Evolutionary conservation across 2,329 filamentous ascomycete species (phyloP).

Genomic region (Xylariales sp.): DNA sequence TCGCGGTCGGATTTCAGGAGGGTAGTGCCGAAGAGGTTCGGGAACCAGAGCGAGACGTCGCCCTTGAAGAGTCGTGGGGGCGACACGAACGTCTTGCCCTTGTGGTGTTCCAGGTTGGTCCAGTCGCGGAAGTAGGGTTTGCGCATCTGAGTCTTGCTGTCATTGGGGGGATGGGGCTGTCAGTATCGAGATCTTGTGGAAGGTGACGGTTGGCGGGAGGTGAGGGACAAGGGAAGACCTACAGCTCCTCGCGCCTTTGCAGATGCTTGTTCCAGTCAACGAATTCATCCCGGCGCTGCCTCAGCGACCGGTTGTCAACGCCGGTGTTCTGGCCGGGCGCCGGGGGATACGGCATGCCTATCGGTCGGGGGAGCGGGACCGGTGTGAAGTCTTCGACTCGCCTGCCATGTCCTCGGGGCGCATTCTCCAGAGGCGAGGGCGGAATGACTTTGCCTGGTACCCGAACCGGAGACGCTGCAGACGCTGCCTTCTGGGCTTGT

Average conservation of each 20-base stretch:
- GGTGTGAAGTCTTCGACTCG: conserved; percentile 52
- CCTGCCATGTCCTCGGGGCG: conserved; percentile 56
- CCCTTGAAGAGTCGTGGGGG: conserved; percentile 79
- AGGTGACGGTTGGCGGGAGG: neutral
- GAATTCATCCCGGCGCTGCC: conserved; percentile 72
- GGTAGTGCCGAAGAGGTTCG: conserved; percentile 81
- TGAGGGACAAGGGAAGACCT: conserved; percentile 21
- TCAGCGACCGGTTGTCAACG: conserved; percentile 60
- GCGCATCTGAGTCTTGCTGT: conserved; percentile 67
- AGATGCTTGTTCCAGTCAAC: conserved; percentile 83
- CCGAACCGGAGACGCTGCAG: conserved; percentile 14
- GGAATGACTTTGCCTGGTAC: conserved; percentile 21
- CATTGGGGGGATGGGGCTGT: neutral
- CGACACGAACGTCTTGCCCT: conserved; percentile 88
- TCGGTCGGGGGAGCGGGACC: conserved; percentile 63
- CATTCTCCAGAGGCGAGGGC: conserved; percentile 47
- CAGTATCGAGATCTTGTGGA: neutral
- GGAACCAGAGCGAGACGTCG: conserved; percentile 84
- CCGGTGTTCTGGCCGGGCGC: conserved; percentile 77
- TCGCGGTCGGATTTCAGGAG: conserved; percentile 52
- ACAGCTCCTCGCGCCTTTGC: conserved; percentile 70
- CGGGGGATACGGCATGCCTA: conserved; percentile 75
- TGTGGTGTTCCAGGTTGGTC: conserved; percentile 74
- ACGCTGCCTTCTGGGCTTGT: conserved; percentile 17
- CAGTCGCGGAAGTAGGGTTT: conserved; percentile 96